Evolutionary conservation across 75 land plant species (phyloP), one percentile per base, ranked within the genome.

Genomic region (Selaginella moellendorffii): DNA sequence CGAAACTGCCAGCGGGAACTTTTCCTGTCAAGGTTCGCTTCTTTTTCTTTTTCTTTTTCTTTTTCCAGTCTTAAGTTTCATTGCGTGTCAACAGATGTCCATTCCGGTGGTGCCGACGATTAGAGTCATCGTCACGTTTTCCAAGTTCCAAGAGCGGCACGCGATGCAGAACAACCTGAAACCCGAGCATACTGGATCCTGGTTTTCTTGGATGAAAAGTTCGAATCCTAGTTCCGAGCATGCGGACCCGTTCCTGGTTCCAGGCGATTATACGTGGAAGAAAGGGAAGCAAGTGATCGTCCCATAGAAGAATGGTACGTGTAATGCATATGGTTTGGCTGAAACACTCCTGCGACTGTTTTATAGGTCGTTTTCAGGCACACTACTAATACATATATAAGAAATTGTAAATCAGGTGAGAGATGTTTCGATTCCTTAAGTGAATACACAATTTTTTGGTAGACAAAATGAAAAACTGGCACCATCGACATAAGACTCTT

Each of bases 191-290:
- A 36, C 88, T 74, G 82, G 71, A 51, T 82, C 88, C 59, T 92
- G 98, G 98, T 69, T 92, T 75, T 85, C 67, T 60, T 87, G 98
- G 68, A 82, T 81, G 65, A 70, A 79, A 5, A 77, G 84, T 5
- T 36, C 46, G 5, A 77, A 79, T 2, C n/a, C n/a, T n/a, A 77
- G 62, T 22, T 73, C 68, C 20, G 79, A 87, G 1, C 65, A 0
- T 0, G 54, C 65, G 29, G 98, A 93, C 67, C 98, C 98, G 17
- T 93, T 93, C 69, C 75, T 72, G 54, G 86, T 93, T 69, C 98
- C 98, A n/a, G 71, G 77, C 29, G 90, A 85, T 53, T 93, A 93
- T 59, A 77, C 76, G 0, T 93, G 98, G 98, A 93, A 89, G 77
- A 93, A 93, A 54, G 76, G 87, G 2, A n/a, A n/a, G n/a, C n/a